Evolutionary conservation across 2,329 filamentous ascomycete species (phyloP), one percentile per base, ranked within the genome.

Genomic region (Hymenoscyphus albidus): DNA sequence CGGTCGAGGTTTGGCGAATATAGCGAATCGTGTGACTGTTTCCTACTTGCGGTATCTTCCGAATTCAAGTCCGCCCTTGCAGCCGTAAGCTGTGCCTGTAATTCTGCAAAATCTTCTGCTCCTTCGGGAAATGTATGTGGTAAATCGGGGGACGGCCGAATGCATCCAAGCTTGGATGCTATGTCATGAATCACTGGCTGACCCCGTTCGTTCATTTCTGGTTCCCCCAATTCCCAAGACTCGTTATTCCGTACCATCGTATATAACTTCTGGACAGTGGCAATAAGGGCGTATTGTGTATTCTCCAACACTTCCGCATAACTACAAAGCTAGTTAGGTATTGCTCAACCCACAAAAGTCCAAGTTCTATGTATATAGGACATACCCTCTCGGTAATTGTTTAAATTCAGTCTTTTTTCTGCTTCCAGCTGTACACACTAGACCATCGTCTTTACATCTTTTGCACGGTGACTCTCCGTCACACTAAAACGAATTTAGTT

Each of bases 331-430:
- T 65, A 40, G 72, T 68, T 68, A 39, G 44, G 55, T 39, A 55
- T 39, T 61, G 27, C 4, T 27, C 32, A 42, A 31, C n/a, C 27
- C 27, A 27, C 2, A 42, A 55, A 27, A 38, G 61, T 60, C 22
- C 48, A 12, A 54, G 22, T 18, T 27, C 13, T 12, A 22, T 54
- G 32, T 58, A 31, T 44, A 14, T 35, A 35, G 2, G 22, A 74
- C 82, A 65, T 80, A 87, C 81, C 85, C 85, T 78, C 83, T 78
- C 12, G 86, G 85, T 58, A 88, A 74, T 76, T 88, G 85, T 78
- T 88, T 88, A 74, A 86, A 88, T 71, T 88, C 85, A n/a, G 85
- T 85, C 83, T 88, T 88, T 73, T 88, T 88, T 67, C 86, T 79
- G 14, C 84, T 82, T 7, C 85, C 85, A 16, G 85, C 85, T 7